A percentile compares a stretch with the other conserved stretches of the same genome.
These are phyloP conservation scores for Alternaria triticimaculans DNA, from an alignment of 2,329 filamentous ascomycete species.

Conservation along the genomic window DNA sequence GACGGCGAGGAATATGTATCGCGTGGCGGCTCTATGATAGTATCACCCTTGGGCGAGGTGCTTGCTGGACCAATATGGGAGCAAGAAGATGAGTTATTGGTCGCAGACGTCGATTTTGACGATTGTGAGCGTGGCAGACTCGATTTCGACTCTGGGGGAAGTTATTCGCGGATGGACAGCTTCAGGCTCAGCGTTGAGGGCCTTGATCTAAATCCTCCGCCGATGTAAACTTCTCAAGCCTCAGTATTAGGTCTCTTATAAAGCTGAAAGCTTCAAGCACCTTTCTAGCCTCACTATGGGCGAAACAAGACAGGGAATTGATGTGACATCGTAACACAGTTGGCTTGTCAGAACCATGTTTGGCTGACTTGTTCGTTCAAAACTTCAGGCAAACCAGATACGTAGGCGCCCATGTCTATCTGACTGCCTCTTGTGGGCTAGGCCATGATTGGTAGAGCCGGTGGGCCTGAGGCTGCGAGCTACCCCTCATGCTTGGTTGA, in stretches of 20 bases:
- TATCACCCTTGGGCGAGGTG: conserved; percentile 80
- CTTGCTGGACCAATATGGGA: conserved; percentile 86
- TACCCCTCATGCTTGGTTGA: neutral
- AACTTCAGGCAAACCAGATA: neutral
- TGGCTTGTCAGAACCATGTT: neutral
- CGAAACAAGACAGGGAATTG: neutral
- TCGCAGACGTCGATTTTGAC: conserved; percentile 81
- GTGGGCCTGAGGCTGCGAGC: neutral
- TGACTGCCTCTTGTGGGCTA: neutral
- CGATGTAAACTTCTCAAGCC: conserved; percentile 37
- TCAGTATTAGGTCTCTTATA: neutral
- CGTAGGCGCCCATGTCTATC: neutral
- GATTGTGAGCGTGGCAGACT: conserved; percentile 83
- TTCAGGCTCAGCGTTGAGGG: conserved; percentile 67
- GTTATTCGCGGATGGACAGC: conserved; percentile 77
- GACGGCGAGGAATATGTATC: conserved; percentile 63
- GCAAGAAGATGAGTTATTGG: conserved; percentile 69
- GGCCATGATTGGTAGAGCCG: neutral
- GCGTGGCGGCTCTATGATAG: conserved; percentile 81
- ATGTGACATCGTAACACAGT: neutral
- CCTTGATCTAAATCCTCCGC: conserved; percentile 66
- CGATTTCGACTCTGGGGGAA: conserved; percentile 84
- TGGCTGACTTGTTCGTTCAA: neutral
- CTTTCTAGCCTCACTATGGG: neutral
- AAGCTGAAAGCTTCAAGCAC: neutral